These are phyloP conservation scores for Puccinia polysora DNA, from an alignment of 1,284 basidiomycete genomes.

Conservation along the genomic window DNA sequence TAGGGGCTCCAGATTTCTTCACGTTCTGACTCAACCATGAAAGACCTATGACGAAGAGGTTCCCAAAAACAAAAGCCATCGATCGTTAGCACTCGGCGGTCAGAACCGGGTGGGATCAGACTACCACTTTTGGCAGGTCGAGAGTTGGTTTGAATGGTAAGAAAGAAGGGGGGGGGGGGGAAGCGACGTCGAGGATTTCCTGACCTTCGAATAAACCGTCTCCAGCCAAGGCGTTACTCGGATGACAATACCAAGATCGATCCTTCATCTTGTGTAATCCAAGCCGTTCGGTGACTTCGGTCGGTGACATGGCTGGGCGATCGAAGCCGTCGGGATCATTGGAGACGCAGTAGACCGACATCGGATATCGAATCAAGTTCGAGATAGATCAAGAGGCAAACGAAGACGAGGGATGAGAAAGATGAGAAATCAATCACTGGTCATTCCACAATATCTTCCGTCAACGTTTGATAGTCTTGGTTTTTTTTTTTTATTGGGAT, in stretches of 20 bases:
- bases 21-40: slow-evolving; percentile 43
- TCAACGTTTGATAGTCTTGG: no score
- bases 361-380: background rate
- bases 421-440: slow-evolving; percentile 18
- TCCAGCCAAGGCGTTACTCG: slow-evolving; percentile 54
- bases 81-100: no score
- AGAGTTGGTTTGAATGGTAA: background rate
- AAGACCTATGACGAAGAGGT: slow-evolving; percentile 1
- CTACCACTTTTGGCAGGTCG: no score
- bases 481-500: no score
- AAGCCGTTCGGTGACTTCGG: slow-evolving; percentile 96
- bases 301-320: slow-evolving; percentile 93
- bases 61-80: no score
- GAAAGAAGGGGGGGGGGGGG: background rate
- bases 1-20: slow-evolving; percentile 31
- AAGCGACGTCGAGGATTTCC: no score
- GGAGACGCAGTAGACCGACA: no score
- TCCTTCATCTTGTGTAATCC: slow-evolving; percentile 93
- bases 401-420: slow-evolving; percentile 20
- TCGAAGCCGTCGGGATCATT: no score
- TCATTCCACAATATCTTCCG: no score
- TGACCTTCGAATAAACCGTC: slow-evolving; percentile 45
- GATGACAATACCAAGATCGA: slow-evolving; percentile 97
- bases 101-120: slow-evolving; percentile 11
- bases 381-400: background rate